These are phyloP conservation scores for Carex cristatella DNA, from an alignment of 176 grass and related monocot genomes.

Conservation along the genomic window DNA sequence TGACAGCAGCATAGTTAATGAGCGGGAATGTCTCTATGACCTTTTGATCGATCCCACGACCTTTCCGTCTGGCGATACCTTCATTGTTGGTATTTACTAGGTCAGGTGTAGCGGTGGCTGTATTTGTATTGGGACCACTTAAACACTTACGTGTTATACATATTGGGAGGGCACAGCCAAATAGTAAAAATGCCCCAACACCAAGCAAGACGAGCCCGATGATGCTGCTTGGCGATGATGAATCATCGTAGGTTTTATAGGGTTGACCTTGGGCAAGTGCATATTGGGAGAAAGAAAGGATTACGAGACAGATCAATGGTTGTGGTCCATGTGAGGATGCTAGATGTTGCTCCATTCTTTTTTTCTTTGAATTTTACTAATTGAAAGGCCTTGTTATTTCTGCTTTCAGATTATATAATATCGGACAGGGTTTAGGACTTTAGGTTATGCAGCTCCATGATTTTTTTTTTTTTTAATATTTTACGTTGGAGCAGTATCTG, in stretches of 20 bases:
- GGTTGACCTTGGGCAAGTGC: background rate
- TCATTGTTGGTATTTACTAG: background rate
- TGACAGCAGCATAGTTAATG: conserved; percentile 54
- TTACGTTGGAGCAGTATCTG: background rate
- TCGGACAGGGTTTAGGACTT: background rate
- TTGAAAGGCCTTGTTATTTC: background rate
- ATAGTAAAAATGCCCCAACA: background rate
- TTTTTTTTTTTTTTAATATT: background rate
- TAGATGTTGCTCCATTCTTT: background rate
- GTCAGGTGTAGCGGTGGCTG: background rate
- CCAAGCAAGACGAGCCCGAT: background rate
- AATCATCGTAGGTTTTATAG: background rate
- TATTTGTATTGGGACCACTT: background rate
- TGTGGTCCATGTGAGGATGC: background rate
- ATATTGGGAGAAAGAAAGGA: background rate
- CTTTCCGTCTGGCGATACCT: background rate
- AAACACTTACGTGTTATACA: background rate
- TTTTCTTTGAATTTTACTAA: background rate
- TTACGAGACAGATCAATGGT: background rate
- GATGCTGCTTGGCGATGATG: background rate
- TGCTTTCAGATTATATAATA: background rate
- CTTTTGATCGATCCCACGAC: conserved; percentile 34
- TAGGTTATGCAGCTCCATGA: background rate
- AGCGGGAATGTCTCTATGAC: conserved; percentile 51
- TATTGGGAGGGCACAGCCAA: background rate